Evolutionary conservation across 2,329 filamentous ascomycete species (phyloP).

Genomic region (Venturiaceae sp.): DNA sequence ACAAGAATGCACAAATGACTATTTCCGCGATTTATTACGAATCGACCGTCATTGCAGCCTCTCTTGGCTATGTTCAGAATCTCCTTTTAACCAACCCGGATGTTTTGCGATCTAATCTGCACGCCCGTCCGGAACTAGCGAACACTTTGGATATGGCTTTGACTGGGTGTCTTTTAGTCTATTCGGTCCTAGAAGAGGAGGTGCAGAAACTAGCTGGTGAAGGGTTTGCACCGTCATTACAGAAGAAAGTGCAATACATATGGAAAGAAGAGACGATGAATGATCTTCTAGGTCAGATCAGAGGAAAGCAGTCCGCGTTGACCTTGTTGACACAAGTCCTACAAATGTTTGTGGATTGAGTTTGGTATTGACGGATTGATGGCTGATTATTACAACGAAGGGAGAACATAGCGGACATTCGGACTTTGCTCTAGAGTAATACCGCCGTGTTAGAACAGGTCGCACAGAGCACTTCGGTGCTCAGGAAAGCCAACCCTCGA

Average conservation of each 20-base stretch:
- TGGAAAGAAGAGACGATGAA: constrained; percentile 25
- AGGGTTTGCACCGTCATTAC: constrained; percentile 14
- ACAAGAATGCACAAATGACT: constrained; percentile 20
- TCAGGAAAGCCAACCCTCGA: constrained; percentile 12
- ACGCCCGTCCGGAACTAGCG: constrained; percentile 19
- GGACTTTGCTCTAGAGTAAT: constrained; percentile 19
- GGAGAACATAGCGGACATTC: constrained; percentile 23
- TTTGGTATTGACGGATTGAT: no score
- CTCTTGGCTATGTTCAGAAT: constrained; percentile 20
- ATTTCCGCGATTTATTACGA: constrained; percentile 24
- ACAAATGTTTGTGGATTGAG: no score
- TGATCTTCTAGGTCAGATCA: constrained; percentile 22
- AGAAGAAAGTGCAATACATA: constrained; percentile 18
- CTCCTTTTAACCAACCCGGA: constrained; percentile 17
- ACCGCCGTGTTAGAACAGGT: constrained; percentile 18
- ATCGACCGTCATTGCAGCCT: constrained; percentile 23
- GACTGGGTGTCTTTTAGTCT: constrained; percentile 22
- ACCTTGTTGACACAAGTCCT: constrained; percentile 22
- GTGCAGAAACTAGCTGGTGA: constrained; percentile 17
- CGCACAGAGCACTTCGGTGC: constrained; percentile 16
- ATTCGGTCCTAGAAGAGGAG: constrained; percentile 22
- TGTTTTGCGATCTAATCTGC: constrained; percentile 7
- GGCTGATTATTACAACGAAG: no score
- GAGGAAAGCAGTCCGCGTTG: constrained; percentile 22
- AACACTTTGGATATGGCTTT: constrained; percentile 22